phyloP scores from a whole-genome alignment of 371 early-diverging fungal genomes.

The Syncephalastrum monosporum region DNA sequence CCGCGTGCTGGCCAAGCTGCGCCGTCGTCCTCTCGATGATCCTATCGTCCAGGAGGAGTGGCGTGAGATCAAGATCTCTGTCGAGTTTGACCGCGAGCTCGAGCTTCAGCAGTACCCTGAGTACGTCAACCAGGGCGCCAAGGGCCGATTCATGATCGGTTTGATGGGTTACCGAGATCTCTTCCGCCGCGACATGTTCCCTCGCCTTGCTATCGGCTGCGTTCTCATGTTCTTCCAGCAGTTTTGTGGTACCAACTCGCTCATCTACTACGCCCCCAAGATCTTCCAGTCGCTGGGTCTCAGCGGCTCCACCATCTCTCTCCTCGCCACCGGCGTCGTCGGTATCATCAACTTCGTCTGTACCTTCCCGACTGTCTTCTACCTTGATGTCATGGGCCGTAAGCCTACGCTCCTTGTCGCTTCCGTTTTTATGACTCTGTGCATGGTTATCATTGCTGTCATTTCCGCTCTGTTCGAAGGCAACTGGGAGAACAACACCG shows the following conservation, averaged over 20 bases:
- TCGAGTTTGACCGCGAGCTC: constrained; percentile 69
- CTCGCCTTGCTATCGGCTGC: constrained; percentile 64
- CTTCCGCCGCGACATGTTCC: constrained; percentile 56
- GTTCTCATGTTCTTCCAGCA: constrained; percentile 73
- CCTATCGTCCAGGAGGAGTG: constrained; percentile 69
- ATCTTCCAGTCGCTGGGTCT: constrained; percentile 72
- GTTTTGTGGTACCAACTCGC: constrained; percentile 72
- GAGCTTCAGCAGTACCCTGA: constrained; percentile 35
- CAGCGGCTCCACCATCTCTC: constrained; percentile 44
- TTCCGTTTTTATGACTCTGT: constrained; percentile 31
- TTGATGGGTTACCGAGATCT: constrained; percentile 72
- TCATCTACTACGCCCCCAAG: constrained; percentile 71
- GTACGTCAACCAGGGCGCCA: constrained; percentile 18
- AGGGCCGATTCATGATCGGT: constrained; percentile 38
- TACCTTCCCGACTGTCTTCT: constrained; percentile 60
- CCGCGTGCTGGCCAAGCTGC: constrained; percentile 68
- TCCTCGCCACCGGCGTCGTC: constrained; percentile 68
- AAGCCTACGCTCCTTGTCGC: constrained; percentile 50
- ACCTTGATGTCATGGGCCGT: constrained; percentile 69
- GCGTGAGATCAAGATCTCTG: constrained; percentile 68
- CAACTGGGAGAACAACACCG: constrained; percentile 32
- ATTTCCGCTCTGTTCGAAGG: constrained; percentile 29
- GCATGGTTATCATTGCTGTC: constrained; percentile 40
- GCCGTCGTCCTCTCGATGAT: constrained; percentile 52
- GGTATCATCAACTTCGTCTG: constrained; percentile 67